Percentiles rank a stretch among this genome's conserved stretches.
phyloP scores from a whole-genome alignment of 306 rosid species.

The Styphnolobium japonicum region DNA sequence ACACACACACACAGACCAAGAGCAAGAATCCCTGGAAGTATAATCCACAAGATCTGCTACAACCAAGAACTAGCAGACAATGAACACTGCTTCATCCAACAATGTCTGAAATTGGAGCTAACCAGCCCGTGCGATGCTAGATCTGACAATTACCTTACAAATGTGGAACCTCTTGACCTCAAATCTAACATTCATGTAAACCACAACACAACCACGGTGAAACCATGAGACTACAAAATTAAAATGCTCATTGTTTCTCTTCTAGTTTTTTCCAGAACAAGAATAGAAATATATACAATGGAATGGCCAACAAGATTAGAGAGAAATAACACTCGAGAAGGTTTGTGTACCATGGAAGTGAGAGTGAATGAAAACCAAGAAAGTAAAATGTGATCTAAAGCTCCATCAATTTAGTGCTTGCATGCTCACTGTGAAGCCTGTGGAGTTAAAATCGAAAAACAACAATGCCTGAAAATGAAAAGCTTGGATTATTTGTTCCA shows the following conservation, averaged over 20 bases:
- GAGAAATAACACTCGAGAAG: background rate
- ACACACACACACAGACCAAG: no score
- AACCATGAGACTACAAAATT: slow-evolving; percentile 24
- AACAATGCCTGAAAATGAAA: slow-evolving; percentile 20
- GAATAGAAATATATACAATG: background rate
- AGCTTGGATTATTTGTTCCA: slow-evolving; percentile 19
- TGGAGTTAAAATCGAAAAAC: background rate
- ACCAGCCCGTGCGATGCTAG: slow-evolving; percentile 30
- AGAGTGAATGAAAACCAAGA: slow-evolving; percentile 36
- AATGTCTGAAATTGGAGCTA: background rate
- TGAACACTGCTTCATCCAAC: slow-evolving; percentile 1
- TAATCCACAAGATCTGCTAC: slow-evolving; percentile 33
- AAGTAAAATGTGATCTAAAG: slow-evolving; percentile 33
- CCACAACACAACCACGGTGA: slow-evolving; percentile 19
- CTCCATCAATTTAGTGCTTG: slow-evolving; percentile 23
- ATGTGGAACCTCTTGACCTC: slow-evolving; percentile 31
- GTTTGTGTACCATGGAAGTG: slow-evolving; percentile 37
- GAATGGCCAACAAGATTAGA: background rate
- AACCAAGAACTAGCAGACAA: background rate
- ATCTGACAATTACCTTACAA: slow-evolving; percentile 57
- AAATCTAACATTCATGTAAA: slow-evolving; percentile 46
- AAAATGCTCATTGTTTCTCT: background rate
- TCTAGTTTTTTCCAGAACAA: background rate
- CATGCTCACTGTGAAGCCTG: slow-evolving; percentile 16
- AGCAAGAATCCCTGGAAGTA: slow-evolving; percentile 10